phyloP scores from a whole-genome alignment of 148 eudicot genomes.

The Dysphania ambrosioides region DNA sequence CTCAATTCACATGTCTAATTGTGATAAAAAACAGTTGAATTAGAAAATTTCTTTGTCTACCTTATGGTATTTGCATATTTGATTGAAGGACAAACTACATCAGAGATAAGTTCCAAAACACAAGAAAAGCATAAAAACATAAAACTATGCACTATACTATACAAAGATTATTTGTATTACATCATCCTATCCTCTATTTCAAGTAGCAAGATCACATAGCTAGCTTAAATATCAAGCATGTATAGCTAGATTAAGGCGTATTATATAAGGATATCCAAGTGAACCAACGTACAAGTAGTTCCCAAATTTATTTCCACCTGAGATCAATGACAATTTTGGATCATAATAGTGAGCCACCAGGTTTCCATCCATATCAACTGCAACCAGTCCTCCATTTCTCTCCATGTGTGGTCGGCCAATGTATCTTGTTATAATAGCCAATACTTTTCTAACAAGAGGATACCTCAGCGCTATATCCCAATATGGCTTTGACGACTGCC shows the following conservation, averaged over 20 bases:
- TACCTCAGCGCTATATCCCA: constrained; percentile 34
- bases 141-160: no score
- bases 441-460: constrained; percentile 43
- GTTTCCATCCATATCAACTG: constrained; percentile 59
- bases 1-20: no score
- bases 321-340: constrained; percentile 16
- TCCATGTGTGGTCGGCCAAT: constrained; percentile 27
- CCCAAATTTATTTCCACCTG: constrained; percentile 48
- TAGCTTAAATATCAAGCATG: background rate
- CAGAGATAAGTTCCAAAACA: no score
- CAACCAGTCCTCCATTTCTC: constrained; percentile 48
- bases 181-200: no score
- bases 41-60: no score
- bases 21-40: no score
- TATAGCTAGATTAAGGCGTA: constrained; percentile 42
- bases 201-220: background rate
- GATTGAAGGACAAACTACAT: no score
- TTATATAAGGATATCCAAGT: constrained; percentile 31
- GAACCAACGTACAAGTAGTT: constrained; percentile 50
- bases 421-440: constrained; percentile 39
- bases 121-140: no score
- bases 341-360: constrained; percentile 50
- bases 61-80: no score
- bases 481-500: constrained; percentile 19
- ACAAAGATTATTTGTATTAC: no score